phyloP scores from a whole-genome alignment of 805 yeast genomes.

The Brettanomyces nanus region DNA sequence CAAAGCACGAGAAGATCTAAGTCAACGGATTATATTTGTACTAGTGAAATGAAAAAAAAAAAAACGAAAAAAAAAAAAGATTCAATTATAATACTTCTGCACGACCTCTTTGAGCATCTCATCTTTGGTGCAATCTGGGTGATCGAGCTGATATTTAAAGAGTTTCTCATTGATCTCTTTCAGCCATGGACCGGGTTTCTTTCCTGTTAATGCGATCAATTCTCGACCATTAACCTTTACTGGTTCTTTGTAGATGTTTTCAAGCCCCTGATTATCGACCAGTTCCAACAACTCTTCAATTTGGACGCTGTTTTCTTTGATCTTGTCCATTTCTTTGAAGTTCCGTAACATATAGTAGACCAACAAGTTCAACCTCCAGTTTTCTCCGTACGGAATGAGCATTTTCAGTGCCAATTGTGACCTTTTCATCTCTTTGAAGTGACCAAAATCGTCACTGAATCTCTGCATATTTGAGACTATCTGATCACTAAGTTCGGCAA shows the following conservation, averaged over 20 bases:
- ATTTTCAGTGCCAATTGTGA: slow-evolving; percentile 50
- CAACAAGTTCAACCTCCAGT: slow-evolving; percentile 36
- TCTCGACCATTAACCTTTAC: slow-evolving; percentile 75
- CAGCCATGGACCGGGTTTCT: slow-evolving; percentile 88
- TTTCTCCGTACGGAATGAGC: slow-evolving; percentile 44
- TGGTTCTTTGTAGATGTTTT: slow-evolving; percentile 40
- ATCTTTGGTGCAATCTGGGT: slow-evolving; percentile 47
- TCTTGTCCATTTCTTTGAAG: slow-evolving; percentile 7
- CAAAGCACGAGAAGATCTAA: slow-evolving; percentile 83
- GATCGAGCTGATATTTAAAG: slow-evolving; percentile 68
- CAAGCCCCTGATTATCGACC: slow-evolving; percentile 30
- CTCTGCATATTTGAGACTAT: slow-evolving; percentile 29
- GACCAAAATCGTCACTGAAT: slow-evolving; percentile 22
- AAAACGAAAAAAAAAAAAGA: too few relatives aligned
- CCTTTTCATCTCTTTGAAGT: slow-evolving; percentile 30
- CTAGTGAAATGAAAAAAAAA: not conserved
- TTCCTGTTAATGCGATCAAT: slow-evolving; percentile 39
- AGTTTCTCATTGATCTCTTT: slow-evolving; percentile 44
- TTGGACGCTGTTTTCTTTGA: slow-evolving; percentile 18
- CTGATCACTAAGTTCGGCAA: slow-evolving; percentile 41
- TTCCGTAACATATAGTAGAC: slow-evolving; percentile 13
- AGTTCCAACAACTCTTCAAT: slow-evolving; percentile 27
- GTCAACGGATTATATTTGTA: slow-evolving; percentile 8
- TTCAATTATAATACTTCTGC: not conserved
- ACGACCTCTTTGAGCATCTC: too few relatives aligned